Evolutionary conservation across 331 rosid species (phyloP).

Genomic region (Cydonia oblonga): DNA sequence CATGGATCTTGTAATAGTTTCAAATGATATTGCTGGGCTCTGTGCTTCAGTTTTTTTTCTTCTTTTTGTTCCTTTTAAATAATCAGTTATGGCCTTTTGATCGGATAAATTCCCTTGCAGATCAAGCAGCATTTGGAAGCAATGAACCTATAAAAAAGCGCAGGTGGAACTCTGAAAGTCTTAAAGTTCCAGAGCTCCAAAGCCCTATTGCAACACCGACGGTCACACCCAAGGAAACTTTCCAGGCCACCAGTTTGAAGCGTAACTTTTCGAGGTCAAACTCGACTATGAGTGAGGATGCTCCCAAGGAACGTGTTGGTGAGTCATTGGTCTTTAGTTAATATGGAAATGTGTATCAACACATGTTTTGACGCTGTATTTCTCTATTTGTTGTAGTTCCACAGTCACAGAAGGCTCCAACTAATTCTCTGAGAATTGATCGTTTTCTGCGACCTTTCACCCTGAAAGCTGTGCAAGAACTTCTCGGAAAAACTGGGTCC

Average conservation of each 20-base stretch:
- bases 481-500: constrained; percentile 70
- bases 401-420: constrained; percentile 64
- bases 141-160: constrained; percentile 83
- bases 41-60: not conserved
- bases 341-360: not conserved
- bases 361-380: not conserved
- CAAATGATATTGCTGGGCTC: not conserved
- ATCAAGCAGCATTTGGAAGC: constrained; percentile 47
- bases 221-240: constrained; percentile 48
- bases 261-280: constrained; percentile 60
- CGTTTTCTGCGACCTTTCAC: constrained; percentile 92
- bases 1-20: not conserved
- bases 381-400: constrained; percentile 55
- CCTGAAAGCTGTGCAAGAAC: constrained; percentile 91
- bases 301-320: constrained; percentile 82
- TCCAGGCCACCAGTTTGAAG: constrained; percentile 32
- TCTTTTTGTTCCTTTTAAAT: not conserved
- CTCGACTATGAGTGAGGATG: constrained; percentile 56
- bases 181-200: constrained; percentile 52
- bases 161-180: constrained; percentile 66
- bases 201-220: constrained; percentile 33
- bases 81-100: not conserved
- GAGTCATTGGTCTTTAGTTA: constrained; percentile 24
- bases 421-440: constrained; percentile 75
- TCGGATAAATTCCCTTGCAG: constrained; percentile 25